Evolutionary conservation across 2,329 filamentous ascomycete species (phyloP), one percentile per base, ranked within the genome.

Genomic region (Ophiostoma australiae): DNA sequence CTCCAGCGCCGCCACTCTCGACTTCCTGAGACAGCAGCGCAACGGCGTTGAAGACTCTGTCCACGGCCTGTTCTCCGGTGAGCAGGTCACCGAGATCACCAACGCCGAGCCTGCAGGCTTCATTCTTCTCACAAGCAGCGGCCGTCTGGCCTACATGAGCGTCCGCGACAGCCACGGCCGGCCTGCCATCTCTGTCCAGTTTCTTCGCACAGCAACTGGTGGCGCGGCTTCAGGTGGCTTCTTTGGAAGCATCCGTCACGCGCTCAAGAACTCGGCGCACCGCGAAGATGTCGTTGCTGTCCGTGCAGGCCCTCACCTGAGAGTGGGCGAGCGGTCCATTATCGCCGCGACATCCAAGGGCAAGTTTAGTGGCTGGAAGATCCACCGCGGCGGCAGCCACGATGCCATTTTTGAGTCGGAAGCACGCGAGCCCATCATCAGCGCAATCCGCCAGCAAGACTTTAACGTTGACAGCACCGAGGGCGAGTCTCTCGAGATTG

Each of bases 31-130:
- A 74, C 91, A 96, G 78, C 91, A 92, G 76, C 89, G 91, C 74
- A 90, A 89, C 74, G 92, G 92, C 20, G 87, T 97, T 20, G 92
- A 96, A 76, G 88, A 91, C 66, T 82, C 83, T 2, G 88, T 97
- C 73, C 84, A 87, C 2, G 90, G 91, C 73, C 85, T 97, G 80
- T 88, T 90, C 70, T 91, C 90, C 0, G 90, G 92, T 66, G 95
- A 99, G 79, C 86, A 85, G 68, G 89, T 94, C 11, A 87, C 88
- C 6, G 88, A 93, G 71, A 85, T 99, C 65, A 86, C 93, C 65
- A 92, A 92, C 76, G 92, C 92, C 35, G 94, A 97, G 77, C 86
- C 87, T 7, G 92, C 93, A 5, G 95, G 95, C 11, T 95, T 97
- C 77, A 85, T 98, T 69, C 83, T 97, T 52, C 87, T 89, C 13